phyloP scores from a whole-genome alignment of 2,329 filamentous ascomycete species.

The Xylariaceae sp. region DNA sequence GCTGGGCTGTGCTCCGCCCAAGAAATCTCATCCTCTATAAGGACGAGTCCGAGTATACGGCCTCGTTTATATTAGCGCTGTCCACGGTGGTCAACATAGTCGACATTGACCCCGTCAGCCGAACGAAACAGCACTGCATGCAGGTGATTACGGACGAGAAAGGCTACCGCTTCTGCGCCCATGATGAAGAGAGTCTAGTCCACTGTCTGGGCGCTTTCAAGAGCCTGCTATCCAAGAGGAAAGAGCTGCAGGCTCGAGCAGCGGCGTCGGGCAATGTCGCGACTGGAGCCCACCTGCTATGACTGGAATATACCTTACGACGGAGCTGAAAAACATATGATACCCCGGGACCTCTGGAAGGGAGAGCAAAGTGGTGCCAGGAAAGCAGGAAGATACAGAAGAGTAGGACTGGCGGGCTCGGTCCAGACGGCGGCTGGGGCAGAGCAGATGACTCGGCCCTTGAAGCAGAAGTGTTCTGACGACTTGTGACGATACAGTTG shows the following conservation, averaged over 20 bases:
- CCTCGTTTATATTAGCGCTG: slow-evolving; percentile 73
- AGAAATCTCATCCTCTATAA: slow-evolving; percentile 87
- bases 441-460: no score
- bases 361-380: background rate
- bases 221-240: slow-evolving; percentile 67
- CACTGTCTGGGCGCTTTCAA: slow-evolving; percentile 88
- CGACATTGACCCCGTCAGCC: slow-evolving; percentile 81
- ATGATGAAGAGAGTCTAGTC: slow-evolving; percentile 73
- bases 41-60: slow-evolving; percentile 82
- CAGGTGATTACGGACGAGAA: slow-evolving; percentile 94
- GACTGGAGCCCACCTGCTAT: slow-evolving; percentile 2
- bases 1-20: slow-evolving; percentile 86
- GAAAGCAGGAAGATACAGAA: background rate
- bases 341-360: background rate
- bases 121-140: slow-evolving; percentile 77
- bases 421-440: no score
- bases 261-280: slow-evolving; percentile 24
- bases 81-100: slow-evolving; percentile 79
- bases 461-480: slow-evolving; percentile 12
- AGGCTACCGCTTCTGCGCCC: slow-evolving; percentile 67
- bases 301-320: background rate
- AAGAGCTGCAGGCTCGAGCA: slow-evolving; percentile 49
- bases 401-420: slow-evolving; percentile 8
- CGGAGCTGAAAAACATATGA: slow-evolving; percentile 1
- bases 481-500: no score